These are phyloP conservation scores for Chaetomiaceae sp. DNA, from an alignment of 2,329 filamentous ascomycete genomes.

Conservation along the genomic window DNA sequence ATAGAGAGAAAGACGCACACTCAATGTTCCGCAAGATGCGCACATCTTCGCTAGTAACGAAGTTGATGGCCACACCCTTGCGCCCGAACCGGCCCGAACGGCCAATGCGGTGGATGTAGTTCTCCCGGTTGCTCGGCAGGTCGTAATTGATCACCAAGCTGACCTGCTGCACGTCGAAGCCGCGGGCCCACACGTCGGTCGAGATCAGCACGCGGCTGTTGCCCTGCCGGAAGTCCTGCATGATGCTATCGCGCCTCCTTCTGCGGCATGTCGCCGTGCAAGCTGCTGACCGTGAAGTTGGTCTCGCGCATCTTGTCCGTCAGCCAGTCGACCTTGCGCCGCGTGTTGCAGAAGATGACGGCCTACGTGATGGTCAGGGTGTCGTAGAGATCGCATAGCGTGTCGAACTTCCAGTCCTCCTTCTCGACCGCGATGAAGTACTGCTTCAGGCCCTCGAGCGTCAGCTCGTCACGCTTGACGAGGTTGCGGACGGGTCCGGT, in stretches of 20 bases:
- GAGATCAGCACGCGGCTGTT: slow-evolving; percentile 95
- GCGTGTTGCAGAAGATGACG: slow-evolving; percentile 99
- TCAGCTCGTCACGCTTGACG: slow-evolving; percentile 98
- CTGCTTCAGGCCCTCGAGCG: slow-evolving; percentile 93
- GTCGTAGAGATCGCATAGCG: slow-evolving; percentile 96
- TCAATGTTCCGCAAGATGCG: slow-evolving; percentile 97
- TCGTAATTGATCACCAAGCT: slow-evolving; percentile 99
- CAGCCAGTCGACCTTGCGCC: slow-evolving; percentile 98
- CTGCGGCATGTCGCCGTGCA: slow-evolving; percentile 99
- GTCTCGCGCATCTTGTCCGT: slow-evolving; percentile 99
- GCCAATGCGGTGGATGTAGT: slow-evolving; percentile 98
- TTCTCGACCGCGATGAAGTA: slow-evolving; percentile 99
- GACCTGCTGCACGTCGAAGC: slow-evolving; percentile 98
- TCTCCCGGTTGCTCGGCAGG: slow-evolving; percentile 95
- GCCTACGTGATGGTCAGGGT: slow-evolving; percentile 97
- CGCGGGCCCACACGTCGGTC: slow-evolving; percentile 95
- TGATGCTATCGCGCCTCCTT: slow-evolving; percentile 97
- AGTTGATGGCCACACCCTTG: slow-evolving; percentile 99
- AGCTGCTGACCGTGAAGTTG: slow-evolving; percentile 96
- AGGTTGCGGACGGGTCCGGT: slow-evolving; percentile 92
- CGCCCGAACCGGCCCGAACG: slow-evolving; percentile 91
- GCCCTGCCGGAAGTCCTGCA: slow-evolving; percentile 97
- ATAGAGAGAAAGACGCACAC: slow-evolving; percentile 49
- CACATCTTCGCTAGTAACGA: slow-evolving; percentile 96
- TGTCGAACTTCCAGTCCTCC: slow-evolving; percentile 99